Evolutionary conservation across 2,329 filamentous ascomycete species (phyloP).

Genomic region (Fusarium domesticum): DNA sequence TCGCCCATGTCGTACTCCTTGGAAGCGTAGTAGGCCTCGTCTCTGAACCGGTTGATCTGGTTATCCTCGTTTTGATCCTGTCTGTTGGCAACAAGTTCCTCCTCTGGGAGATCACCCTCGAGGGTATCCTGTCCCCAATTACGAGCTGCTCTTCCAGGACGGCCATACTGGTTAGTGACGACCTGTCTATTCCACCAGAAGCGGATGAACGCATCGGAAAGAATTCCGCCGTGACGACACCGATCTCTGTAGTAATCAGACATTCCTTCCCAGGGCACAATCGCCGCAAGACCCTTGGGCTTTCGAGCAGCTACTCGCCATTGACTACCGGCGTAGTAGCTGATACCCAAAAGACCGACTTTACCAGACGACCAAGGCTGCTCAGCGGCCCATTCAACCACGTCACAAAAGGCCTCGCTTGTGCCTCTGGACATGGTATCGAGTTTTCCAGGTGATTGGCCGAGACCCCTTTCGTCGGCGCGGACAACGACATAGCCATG

Average conservation of each 20-base stretch:
- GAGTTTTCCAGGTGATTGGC: slow-evolving; percentile 46
- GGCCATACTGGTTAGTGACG: slow-evolving; percentile 62
- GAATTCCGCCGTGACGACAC: slow-evolving; percentile 59
- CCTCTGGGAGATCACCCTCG: slow-evolving; percentile 55
- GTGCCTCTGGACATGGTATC: slow-evolving; percentile 50
- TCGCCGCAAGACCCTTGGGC: slow-evolving; percentile 46
- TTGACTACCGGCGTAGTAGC: slow-evolving; percentile 47
- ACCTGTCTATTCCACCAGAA: slow-evolving; percentile 31
- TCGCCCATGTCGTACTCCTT: slow-evolving; percentile 64
- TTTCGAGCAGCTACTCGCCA: slow-evolving; percentile 48
- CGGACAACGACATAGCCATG: slow-evolving; percentile 55
- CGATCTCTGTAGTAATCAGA: slow-evolving; percentile 55
- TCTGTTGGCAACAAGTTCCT: slow-evolving; percentile 49
- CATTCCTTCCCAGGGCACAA: slow-evolving; percentile 51
- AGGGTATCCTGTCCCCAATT: slow-evolving; percentile 56
- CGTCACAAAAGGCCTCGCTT: slow-evolving; percentile 47
- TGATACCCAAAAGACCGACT: slow-evolving; percentile 47
- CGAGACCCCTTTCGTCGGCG: slow-evolving; percentile 48
- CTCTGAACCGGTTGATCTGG: slow-evolving; percentile 52
- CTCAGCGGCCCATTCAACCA: slow-evolving; percentile 49
- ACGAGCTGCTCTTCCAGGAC: slow-evolving; percentile 44
- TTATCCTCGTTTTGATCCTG: slow-evolving; percentile 47
- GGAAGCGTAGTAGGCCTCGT: slow-evolving; percentile 61
- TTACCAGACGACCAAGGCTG: slow-evolving; percentile 46
- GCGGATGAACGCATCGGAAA: slow-evolving; percentile 55